These are phyloP conservation scores for Phytophthora hibernalis DNA, from an alignment of 352 stramenopile species.

Conservation along the genomic window DNA sequence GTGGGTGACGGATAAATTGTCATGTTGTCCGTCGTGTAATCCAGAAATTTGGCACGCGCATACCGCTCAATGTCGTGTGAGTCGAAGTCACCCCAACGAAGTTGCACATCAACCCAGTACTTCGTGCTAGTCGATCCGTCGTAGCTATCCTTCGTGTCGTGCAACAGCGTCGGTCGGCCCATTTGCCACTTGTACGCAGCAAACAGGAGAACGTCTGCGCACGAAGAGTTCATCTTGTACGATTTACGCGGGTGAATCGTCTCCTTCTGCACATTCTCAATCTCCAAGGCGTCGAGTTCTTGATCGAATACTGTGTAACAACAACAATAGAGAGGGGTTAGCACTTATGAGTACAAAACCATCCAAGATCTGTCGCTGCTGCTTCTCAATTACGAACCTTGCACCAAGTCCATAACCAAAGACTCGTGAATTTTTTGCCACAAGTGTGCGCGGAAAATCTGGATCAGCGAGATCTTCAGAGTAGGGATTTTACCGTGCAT, in stretches of 20 bases:
- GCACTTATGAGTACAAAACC: neutral
- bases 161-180: slow-evolving; percentile 76
- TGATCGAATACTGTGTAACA: slow-evolving; percentile 99
- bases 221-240: slow-evolving; percentile 99
- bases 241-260: slow-evolving; percentile 99
- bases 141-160: slow-evolving; percentile 98
- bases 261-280: slow-evolving; percentile 99
- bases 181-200: slow-evolving; percentile 99
- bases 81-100: slow-evolving; percentile 99
- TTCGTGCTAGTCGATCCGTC: slow-evolving; percentile 96
- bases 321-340: slow-evolving; percentile 3
- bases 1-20: slow-evolving; percentile 99
- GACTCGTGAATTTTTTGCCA: slow-evolving; percentile 99
- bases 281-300: slow-evolving; percentile 98
- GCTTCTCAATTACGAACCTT: slow-evolving; percentile 18
- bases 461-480: slow-evolving; percentile 98
- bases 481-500: slow-evolving; percentile 99
- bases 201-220: slow-evolving; percentile 99
- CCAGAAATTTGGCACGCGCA: slow-evolving; percentile 98
- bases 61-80: slow-evolving; percentile 99
- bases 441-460: slow-evolving; percentile 98
- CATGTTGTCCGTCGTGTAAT: slow-evolving; percentile 99
- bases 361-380: too few species aligned
- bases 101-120: slow-evolving; percentile 99
- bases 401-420: slow-evolving; percentile 94